Evolutionary conservation across 441 rosid species (phyloP), one percentile per base, ranked within the genome.

Genomic region (Bruguiera hainesii): DNA sequence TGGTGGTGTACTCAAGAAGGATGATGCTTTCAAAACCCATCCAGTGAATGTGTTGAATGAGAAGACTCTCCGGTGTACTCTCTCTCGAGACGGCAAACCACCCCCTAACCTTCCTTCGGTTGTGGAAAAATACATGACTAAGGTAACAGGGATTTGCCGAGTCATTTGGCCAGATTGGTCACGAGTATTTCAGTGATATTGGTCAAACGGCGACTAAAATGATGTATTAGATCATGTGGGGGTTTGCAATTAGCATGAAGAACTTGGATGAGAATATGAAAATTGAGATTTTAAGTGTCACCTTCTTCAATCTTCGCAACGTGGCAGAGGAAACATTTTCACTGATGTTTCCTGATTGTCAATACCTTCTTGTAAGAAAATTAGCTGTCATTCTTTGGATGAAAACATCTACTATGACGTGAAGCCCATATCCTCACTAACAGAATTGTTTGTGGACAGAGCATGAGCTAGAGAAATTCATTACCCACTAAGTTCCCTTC

Each of bases 61-160:
- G 74, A 74, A 70, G 75, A 67, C 84, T 64, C 75, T 78, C 20
- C 78, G 73, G 78, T 81, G 84, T n/a, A 80, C 81, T 1, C 73
- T 78, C 66, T 75, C 77, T 6, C 81, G 81, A 52, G 78, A 78
- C 76, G 75, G 70, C 60, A 81, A 81, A 28, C 82, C 84, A 3
- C 78, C 80, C 8, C 16, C 82, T 9, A 80, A 78, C 60, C 56
- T 81, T 31, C 82, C 84, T 39, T 62, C 73, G 1, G 73, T 75
- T 16, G 84, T 81, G 10, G 84, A 78, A 55, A 75, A 75, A 48
- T 78, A 81, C 65, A 70, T 78, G 75, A 75, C 60, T 64, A 77
- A 75, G 73, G 81, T 77, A 64, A 52, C 16, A 7, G 5, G 56
- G 13, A 11, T n/a, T 52, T 52, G 9, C 13, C 1, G 1, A 11